Base-by-base conservation (phyloP, 768 basidiomycete genomes). In the Boletus tylopilopsis region DNA sequence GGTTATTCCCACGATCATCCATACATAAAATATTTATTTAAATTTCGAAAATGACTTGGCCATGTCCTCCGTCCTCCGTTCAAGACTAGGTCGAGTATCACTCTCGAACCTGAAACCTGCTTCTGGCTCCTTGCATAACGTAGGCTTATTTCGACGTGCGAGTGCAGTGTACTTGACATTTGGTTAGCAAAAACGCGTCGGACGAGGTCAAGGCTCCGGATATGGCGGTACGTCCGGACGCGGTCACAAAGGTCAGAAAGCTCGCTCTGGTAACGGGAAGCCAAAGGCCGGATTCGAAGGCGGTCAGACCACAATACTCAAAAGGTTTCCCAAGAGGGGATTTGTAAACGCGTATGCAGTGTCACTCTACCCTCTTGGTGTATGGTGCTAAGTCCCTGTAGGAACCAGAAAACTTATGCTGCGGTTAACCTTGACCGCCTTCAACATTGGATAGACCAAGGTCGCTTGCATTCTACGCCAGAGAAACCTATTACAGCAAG, bases 241-340 rank as follows among this genome's bases (percentile, higher is more conserved):
- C 47, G 96, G 96, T 71, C 80, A 90, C 68, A 99, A 99, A 60
- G 96, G 96, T 58, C 93, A 95, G 70, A 94, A 94, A 51, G 86
- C 96, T 32, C 83, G 95, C 54, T 82, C 91, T 5, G 94, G 94
- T 2, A 83, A 86, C 50, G 90, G 92, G 5, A 87, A 91, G 58
- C 84, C 81, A 25, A 80, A 78, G 58, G 76, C 81, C 23, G 85
- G 90, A 6, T 99, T 97, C 55, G 96, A 97, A 69, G 96, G 96
- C 64, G 96, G 96, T 54, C 95, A 97, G 68, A 97, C 95, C 5
- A 90, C 95, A 13, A 82, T 98, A 46, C 86, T 89, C 6, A 85
- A 91, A 55, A 74, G 84, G 37, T 89, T 94, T 63, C 96, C 96
- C 6, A 99, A 99, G 74, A 79, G 82, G 40, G 96, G 96, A 39